Percentiles rank a stretch among this genome's conserved stretches.
Evolutionary conservation across 2,329 filamentous ascomycete genomes (phyloP).

Genomic region (Hypocrella siamensis): DNA sequence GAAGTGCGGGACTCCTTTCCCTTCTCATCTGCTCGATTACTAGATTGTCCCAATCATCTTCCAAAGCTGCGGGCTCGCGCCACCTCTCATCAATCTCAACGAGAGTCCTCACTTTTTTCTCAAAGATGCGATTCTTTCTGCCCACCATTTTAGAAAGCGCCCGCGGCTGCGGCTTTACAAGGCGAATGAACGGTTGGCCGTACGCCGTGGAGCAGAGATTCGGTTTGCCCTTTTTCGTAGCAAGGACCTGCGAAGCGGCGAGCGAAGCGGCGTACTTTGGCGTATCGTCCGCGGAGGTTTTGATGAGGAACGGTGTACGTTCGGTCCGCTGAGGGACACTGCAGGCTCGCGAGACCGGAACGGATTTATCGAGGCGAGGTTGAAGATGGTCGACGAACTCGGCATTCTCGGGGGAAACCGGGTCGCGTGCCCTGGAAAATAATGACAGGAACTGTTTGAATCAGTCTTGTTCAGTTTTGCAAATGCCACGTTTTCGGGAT

Average conservation of each 20-base stretch:
- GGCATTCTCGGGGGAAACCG: slow-evolving; percentile 22
- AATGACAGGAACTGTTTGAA: slow-evolving; percentile 22
- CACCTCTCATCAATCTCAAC: slow-evolving; percentile 23
- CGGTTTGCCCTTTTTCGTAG: slow-evolving; percentile 31
- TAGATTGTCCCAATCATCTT: slow-evolving; percentile 34
- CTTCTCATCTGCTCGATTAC: slow-evolving; percentile 13
- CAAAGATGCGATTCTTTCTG: slow-evolving; percentile 29
- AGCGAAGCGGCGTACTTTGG: slow-evolving; percentile 31
- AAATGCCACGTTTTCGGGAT: no score
- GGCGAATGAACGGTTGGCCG: slow-evolving; percentile 47
- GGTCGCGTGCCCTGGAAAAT: slow-evolving; percentile 19
- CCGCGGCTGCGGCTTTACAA: slow-evolving; percentile 48
- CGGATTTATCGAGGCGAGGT: slow-evolving; percentile 8
- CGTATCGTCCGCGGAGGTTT: slow-evolving; percentile 15
- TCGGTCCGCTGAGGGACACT: slow-evolving; percentile 4
- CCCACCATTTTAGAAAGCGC: slow-evolving; percentile 42
- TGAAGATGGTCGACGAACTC: slow-evolving; percentile 26
- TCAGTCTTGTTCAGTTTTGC: no score
- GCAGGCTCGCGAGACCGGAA: slow-evolving; percentile 3
- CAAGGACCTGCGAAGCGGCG: slow-evolving; percentile 25
- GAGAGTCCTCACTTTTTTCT: slow-evolving; percentile 21
- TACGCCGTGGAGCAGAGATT: slow-evolving; percentile 34
- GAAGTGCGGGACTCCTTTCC: neutral
- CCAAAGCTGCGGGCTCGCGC: slow-evolving; percentile 14
- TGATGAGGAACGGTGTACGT: slow-evolving; percentile 17